These are phyloP conservation scores for Arbutus unedo DNA, from an alignment of 148 eudicot species.

Conservation along the genomic window DNA sequence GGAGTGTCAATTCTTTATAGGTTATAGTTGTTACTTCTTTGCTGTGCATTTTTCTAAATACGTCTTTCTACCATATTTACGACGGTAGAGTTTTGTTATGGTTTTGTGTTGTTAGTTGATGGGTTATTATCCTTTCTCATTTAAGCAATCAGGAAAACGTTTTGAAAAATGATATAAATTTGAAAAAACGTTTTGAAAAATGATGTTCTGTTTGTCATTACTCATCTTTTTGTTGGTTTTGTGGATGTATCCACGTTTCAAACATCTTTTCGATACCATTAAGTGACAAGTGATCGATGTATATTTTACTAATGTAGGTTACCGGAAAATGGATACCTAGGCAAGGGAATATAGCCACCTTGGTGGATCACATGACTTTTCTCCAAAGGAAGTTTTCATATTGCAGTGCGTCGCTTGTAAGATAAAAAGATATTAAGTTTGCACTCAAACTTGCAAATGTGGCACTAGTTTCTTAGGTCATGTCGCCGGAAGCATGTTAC, in stretches of 20 bases:
- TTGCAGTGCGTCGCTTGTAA: slow-evolving; percentile 29
- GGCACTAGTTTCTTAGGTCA: slow-evolving; percentile 44
- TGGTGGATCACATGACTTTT: slow-evolving; percentile 33
- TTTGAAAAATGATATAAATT: too few species aligned
- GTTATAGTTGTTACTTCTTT: background rate
- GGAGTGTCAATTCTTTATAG: too few species aligned
- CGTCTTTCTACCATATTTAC: background rate
- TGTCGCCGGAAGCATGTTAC: slow-evolving; percentile 20
- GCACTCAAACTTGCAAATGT: slow-evolving; percentile 58
- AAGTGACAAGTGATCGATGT: background rate
- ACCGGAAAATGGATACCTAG: slow-evolving; percentile 34
- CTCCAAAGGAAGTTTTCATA: slow-evolving; percentile 38
- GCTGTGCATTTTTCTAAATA: background rate
- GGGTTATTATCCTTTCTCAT: background rate
- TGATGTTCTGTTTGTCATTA: background rate
- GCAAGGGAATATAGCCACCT: slow-evolving; percentile 27
- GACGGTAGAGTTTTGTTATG: background rate
- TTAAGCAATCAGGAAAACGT: background rate
- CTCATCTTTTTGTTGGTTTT: background rate
- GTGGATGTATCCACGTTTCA: background rate
- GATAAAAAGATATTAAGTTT: slow-evolving; percentile 35
- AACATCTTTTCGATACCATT: background rate
- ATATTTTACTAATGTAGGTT: slow-evolving; percentile 36
- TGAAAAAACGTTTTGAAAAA: too few species aligned
- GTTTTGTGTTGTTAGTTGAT: background rate